These are phyloP conservation scores for Isoetes taiwanensis DNA, from an alignment of 75 land plant species.

Conservation along the genomic window DNA sequence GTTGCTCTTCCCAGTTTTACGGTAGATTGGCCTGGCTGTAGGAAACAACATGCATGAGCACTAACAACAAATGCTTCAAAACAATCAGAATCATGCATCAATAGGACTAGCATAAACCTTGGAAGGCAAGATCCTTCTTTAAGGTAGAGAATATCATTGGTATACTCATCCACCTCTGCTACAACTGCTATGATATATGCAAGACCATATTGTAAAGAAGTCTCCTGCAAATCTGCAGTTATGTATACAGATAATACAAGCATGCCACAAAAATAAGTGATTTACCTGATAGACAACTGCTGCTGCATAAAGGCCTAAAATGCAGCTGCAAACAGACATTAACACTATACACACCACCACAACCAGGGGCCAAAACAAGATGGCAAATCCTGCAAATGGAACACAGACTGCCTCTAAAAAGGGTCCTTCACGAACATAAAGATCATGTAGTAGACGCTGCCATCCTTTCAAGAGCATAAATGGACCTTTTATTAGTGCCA, in stretches of 20 bases:
- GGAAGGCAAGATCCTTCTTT: slow-evolving; percentile 78
- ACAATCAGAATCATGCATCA: not conserved
- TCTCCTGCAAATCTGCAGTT: slow-evolving; percentile 33
- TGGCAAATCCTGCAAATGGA: slow-evolving; percentile 83
- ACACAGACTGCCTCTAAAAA: slow-evolving; percentile 78
- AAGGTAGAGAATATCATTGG: slow-evolving; percentile 71
- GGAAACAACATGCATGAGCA: too few relatives aligned
- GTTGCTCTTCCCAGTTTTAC: slow-evolving; percentile 17
- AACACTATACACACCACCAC: slow-evolving; percentile 39
- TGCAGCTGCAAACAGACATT: slow-evolving; percentile 46
- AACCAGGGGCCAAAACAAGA: slow-evolving; percentile 77
- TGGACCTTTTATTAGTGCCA: slow-evolving; percentile 71
- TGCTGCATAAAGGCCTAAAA: slow-evolving; percentile 57
- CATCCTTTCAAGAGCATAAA: slow-evolving; percentile 83
- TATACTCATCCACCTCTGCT: slow-evolving; percentile 77
- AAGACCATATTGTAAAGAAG: slow-evolving; percentile 48
- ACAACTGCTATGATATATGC: slow-evolving; percentile 49
- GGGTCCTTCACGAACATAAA: slow-evolving; percentile 73
- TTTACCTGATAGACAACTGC: slow-evolving; percentile 72
- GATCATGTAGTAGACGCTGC: slow-evolving; percentile 50
- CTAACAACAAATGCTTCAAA: not conserved
- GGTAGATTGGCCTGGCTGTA: slow-evolving; percentile 82
- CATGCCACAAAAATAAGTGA: slow-evolving; percentile 1
- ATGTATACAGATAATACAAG: not conserved
- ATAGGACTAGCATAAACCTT: slow-evolving; percentile 32